A percentile compares a stretch with the other conserved stretches of the same genome.
These are phyloP conservation scores for Cytidiella melzeri DNA, from an alignment of 768 basidiomycete genomes.

Conservation along the genomic window DNA sequence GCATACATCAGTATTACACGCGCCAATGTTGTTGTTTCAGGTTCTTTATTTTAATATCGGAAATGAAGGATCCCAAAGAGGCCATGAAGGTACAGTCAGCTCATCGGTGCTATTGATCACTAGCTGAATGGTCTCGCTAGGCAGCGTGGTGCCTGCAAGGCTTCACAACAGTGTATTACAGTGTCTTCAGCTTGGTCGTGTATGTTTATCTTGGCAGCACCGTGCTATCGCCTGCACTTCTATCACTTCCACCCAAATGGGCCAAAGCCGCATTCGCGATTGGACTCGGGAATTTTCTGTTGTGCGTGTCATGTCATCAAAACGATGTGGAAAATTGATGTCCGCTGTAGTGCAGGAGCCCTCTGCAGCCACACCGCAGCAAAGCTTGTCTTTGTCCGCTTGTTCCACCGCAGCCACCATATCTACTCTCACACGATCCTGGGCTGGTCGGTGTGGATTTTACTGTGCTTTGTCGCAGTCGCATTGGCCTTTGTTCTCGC, in stretches of 20 bases:
- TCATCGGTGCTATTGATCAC: not conserved
- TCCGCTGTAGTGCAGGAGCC: constrained; percentile 32
- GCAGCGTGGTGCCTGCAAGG: constrained; percentile 51
- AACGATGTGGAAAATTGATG: not conserved
- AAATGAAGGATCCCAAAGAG: constrained; percentile 45
- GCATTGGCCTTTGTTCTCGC: constrained; percentile 42
- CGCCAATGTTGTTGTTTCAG: constrained; percentile 18
- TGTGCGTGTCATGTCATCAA: constrained; percentile 26
- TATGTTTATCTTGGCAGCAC: constrained; percentile 44
- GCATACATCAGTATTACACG: too few relatives aligned
- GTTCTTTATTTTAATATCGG: constrained; percentile 55
- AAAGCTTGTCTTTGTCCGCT: constrained; percentile 46
- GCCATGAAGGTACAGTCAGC: constrained; percentile 43
- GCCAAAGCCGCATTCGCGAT: constrained; percentile 44
- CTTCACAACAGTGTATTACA: constrained; percentile 46
- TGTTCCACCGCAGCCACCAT: constrained; percentile 43
- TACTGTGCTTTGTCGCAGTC: constrained; percentile 35
- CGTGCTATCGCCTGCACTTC: constrained; percentile 39
- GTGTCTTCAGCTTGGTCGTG: constrained; percentile 33
- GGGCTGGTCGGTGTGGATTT: constrained; percentile 44
- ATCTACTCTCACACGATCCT: constrained; percentile 44
- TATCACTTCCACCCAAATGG: constrained; percentile 44
- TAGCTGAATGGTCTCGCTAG: constrained; percentile 18
- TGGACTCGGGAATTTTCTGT: constrained; percentile 44
- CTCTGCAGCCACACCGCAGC: constrained; percentile 48